A percentile compares a stretch with the other conserved stretches of the same genome.
These are phyloP conservation scores for Hymenoscyphus albidus DNA, from an alignment of 2,329 filamentous ascomycete genomes.

Conservation along the genomic window DNA sequence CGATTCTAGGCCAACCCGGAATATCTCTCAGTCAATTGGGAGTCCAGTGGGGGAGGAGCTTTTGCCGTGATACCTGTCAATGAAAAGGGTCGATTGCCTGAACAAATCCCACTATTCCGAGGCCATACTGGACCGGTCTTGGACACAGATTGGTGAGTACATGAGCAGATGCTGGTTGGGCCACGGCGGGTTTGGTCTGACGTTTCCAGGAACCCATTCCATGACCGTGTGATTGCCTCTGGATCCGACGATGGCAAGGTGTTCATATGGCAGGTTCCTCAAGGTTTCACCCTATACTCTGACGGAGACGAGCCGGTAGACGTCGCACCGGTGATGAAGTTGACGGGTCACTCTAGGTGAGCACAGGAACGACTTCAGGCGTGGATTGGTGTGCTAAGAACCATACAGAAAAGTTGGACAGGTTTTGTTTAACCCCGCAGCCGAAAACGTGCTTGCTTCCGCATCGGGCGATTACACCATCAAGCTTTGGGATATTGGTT, in stretches of 20 bases:
- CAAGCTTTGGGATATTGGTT: slow-evolving; percentile 91
- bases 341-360: slow-evolving; percentile 82
- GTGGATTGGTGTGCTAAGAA: slow-evolving; percentile 26
- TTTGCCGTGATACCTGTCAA: slow-evolving; percentile 92
- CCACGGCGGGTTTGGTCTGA: slow-evolving; percentile 22
- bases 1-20: slow-evolving; percentile 77
- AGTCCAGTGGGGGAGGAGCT: slow-evolving; percentile 89
- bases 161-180: neutral
- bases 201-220: slow-evolving; percentile 78
- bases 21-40: slow-evolving; percentile 98
- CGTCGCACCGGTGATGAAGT: slow-evolving; percentile 74
- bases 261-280: slow-evolving; percentile 91
- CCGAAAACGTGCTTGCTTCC: slow-evolving; percentile 91
- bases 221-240: slow-evolving; percentile 88
- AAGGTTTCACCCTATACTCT: slow-evolving; percentile 78
- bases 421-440: slow-evolving; percentile 94
- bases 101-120: slow-evolving; percentile 90
- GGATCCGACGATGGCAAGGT: slow-evolving; percentile 96
- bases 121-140: slow-evolving; percentile 94
- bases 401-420: slow-evolving; percentile 83
- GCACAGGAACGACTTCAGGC: neutral
- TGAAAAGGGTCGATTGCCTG: slow-evolving; percentile 86
- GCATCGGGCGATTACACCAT: slow-evolving; percentile 92
- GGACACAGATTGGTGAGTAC: slow-evolving; percentile 88
- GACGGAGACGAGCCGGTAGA: slow-evolving; percentile 82